These are phyloP conservation scores for Ambrosia hybrid DNA, from an alignment of 140 eudicot species.

Conservation along the genomic window DNA sequence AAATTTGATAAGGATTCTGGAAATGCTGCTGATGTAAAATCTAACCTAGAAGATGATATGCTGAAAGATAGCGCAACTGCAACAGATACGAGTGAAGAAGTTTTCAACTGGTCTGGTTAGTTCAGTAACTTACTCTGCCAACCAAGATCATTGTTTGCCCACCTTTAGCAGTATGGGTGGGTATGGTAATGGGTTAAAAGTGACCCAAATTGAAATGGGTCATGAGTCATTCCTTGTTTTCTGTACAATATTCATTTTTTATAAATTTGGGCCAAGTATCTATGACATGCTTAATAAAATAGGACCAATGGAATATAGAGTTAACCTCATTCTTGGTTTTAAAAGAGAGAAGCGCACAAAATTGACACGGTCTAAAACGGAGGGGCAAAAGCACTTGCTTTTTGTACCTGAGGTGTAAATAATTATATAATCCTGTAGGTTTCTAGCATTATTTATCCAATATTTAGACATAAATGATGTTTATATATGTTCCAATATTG, in stretches of 20 bases:
- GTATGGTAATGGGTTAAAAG: no score
- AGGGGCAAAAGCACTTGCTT: no score
- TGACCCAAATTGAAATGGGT: no score
- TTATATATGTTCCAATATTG: no score
- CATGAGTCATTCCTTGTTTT: neutral
- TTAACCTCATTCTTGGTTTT: neutral
- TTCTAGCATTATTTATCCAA: no score
- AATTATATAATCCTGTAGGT: no score
- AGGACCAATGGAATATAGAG: neutral
- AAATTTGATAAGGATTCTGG: constrained; percentile 12
- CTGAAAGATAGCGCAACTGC: constrained; percentile 1
- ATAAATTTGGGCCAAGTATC: neutral
- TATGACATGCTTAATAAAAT: neutral
- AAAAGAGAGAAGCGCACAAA: no score
- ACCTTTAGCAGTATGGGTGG: neutral
- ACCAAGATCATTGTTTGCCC: neutral
- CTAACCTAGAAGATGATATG: neutral
- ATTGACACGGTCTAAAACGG: no score
- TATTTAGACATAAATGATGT: no score
- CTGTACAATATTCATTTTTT: neutral
- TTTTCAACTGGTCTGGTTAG: constrained; percentile 28
- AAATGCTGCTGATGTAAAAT: constrained; percentile 7
- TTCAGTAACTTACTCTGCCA: neutral
- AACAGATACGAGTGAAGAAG: neutral
- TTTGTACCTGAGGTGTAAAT: no score